These are phyloP conservation scores for Barbatosphaeria neglecta DNA, from an alignment of 495 filamentous ascomycete species.

Conservation along the genomic window DNA sequence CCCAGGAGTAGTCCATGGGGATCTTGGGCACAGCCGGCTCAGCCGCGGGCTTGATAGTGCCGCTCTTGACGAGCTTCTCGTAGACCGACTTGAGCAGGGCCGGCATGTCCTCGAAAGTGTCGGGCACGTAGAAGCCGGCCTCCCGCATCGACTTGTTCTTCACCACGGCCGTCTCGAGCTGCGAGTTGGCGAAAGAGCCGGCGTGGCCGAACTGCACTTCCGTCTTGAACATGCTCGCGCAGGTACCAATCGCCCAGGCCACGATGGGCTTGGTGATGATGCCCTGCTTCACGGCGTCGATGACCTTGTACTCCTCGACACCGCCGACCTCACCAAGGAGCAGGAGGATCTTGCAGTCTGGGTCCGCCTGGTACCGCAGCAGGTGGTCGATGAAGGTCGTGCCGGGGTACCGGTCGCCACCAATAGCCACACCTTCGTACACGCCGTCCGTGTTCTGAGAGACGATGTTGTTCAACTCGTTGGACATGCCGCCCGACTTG, in stretches of 20 bases:
- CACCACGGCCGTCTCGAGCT: constrained; percentile 87
- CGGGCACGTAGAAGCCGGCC: constrained; percentile 80
- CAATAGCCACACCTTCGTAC: constrained; percentile 97
- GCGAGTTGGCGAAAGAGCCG: constrained; percentile 95
- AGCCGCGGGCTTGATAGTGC: constrained; percentile 69
- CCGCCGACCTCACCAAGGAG: constrained; percentile 97
- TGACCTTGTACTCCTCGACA: constrained; percentile 98
- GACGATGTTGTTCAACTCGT: constrained; percentile 99
- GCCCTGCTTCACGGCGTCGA: constrained; percentile 91
- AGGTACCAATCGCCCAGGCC: constrained; percentile 98
- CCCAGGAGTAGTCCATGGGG: constrained; percentile 99
- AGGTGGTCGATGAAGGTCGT: constrained; percentile 99
- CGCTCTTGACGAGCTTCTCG: constrained; percentile 68
- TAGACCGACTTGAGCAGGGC: constrained; percentile 64
- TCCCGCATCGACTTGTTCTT: constrained; percentile 97
- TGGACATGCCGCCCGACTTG: constrained; percentile 99
- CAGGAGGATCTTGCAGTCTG: constrained; percentile 91
- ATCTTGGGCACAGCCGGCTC: constrained; percentile 97
- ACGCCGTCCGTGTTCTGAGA: constrained; percentile 92
- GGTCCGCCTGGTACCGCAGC: constrained; percentile 86
- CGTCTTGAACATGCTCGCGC: constrained; percentile 99
- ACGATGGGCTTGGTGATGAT: constrained; percentile 95
- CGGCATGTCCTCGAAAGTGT: constrained; percentile 95
- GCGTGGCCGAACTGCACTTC: constrained; percentile 99
- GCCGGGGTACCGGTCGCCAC: constrained; percentile 95